A percentile compares a stretch with the other conserved stretches of the same genome.
Conservation (phyloP, 305 asterid species). For the Galium porrigens region DNA sequence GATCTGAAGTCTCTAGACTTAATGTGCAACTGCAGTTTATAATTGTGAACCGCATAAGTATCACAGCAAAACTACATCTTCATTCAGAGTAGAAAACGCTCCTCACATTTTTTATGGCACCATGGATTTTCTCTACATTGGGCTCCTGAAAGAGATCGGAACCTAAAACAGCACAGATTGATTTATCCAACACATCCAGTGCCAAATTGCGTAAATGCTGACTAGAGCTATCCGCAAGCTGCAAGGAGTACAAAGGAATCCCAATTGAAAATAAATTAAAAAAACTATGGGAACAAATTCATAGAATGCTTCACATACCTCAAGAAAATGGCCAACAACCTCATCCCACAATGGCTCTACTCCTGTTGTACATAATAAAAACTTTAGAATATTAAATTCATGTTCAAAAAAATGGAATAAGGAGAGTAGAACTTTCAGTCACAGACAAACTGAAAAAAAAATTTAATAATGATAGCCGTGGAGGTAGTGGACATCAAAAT, state of each 20-base stretch:
- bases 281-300: background rate
- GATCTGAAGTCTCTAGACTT: conserved; percentile 43
- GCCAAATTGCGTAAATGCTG: conserved; percentile 60
- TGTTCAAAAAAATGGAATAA: background rate
- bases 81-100: conserved; percentile 16
- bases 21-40: conserved; percentile 28
- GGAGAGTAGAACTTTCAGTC: background rate
- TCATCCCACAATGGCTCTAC: conserved; percentile 89
- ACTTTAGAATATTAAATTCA: background rate
- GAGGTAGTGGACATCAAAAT: background rate
- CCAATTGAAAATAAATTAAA: background rate
- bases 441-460: background rate
- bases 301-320: conserved; percentile 32
- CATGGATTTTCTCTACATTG: conserved; percentile 28
- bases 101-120: conserved; percentile 43
- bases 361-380: conserved; percentile 39
- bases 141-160: conserved; percentile 56
- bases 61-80: conserved; percentile 1
- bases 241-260: conserved; percentile 25
- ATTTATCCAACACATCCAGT: conserved; percentile 79
- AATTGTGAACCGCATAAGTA: conserved; percentile 12
- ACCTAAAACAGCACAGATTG: conserved; percentile 85
- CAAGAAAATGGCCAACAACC: conserved; percentile 67
- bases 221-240: conserved; percentile 78
- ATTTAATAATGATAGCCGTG: background rate